Conservation (phyloP, 495 filamentous ascomycete genomes). For the Apiosordaria backusii region DNA sequence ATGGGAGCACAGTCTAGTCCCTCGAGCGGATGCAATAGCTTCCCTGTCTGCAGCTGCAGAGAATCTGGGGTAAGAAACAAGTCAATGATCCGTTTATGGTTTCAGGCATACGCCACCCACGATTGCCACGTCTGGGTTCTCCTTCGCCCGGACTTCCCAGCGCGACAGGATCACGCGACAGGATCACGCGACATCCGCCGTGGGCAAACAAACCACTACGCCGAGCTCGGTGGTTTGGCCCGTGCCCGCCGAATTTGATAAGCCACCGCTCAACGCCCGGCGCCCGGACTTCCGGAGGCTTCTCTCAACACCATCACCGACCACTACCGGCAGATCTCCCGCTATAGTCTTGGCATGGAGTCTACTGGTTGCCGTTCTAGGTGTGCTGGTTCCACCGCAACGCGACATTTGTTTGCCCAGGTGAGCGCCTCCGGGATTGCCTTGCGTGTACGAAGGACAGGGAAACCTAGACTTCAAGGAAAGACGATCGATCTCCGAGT, state of each 20-base stretch:
- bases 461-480: neutral
- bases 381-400: neutral
- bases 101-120: neutral
- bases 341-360: constrained; percentile 4
- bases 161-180: neutral
- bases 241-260: neutral
- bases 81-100: neutral
- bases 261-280: neutral
- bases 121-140: neutral
- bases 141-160: neutral
- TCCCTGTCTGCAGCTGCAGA: neutral
- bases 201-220: neutral
- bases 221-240: neutral
- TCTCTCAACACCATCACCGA: neutral
- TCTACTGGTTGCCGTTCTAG: neutral
- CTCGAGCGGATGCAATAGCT: neutral
- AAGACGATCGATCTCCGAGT: constrained; percentile 1
- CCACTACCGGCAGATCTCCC: constrained; percentile 17
- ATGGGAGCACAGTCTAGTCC: neutral
- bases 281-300: neutral
- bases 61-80: neutral
- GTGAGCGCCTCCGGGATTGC: neutral
- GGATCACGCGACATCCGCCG: neutral
- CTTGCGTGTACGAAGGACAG: neutral
- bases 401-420: neutral